Evolutionary conservation across 2,329 filamentous ascomycete genomes (phyloP).

Genomic region (Penicillium sp.): DNA sequence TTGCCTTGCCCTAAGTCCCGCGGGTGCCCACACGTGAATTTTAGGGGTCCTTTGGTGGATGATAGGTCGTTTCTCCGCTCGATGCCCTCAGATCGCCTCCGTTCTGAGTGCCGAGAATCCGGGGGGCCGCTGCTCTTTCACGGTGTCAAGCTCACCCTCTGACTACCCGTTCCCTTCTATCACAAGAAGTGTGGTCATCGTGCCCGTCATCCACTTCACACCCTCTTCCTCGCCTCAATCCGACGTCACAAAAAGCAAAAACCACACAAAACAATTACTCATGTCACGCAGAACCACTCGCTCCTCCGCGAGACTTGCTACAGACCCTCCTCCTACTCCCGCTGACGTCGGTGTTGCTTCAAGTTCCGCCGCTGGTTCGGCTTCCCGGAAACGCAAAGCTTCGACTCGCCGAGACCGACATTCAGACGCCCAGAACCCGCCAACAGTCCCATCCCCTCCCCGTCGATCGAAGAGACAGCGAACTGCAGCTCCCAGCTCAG

Average conservation of each 20-base stretch:
- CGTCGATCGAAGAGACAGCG: constrained; percentile 75
- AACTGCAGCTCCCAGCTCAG: constrained; percentile 55
- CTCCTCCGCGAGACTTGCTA: constrained; percentile 89
- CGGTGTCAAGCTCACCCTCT: not conserved
- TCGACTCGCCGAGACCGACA: constrained; percentile 55
- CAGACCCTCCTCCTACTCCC: constrained; percentile 55
- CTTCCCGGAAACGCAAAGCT: constrained; percentile 77
- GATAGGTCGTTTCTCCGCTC: constrained; percentile 6
- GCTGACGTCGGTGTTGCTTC: constrained; percentile 44
- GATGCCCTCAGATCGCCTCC: constrained; percentile 11
- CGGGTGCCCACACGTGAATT: not conserved
- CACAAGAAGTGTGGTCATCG: not conserved
- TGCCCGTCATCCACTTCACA: not conserved
- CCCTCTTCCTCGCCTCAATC: not conserved
- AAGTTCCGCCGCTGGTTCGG: constrained; percentile 49
- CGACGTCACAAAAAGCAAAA: not conserved
- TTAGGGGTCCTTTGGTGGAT: not conserved
- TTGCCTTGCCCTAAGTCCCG: not conserved
- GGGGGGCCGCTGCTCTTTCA: not conserved
- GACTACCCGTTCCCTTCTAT: not conserved
- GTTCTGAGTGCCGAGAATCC: not conserved
- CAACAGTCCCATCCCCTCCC: constrained; percentile 40
- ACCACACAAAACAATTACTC: constrained; percentile 59
- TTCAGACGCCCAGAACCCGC: constrained; percentile 41
- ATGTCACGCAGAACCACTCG: constrained; percentile 98